Percentiles rank a stretch among this genome's conserved stretches.
Conservation (phyloP, 2,329 filamentous ascomycete species). For the Fusarium tupiense region DNA sequence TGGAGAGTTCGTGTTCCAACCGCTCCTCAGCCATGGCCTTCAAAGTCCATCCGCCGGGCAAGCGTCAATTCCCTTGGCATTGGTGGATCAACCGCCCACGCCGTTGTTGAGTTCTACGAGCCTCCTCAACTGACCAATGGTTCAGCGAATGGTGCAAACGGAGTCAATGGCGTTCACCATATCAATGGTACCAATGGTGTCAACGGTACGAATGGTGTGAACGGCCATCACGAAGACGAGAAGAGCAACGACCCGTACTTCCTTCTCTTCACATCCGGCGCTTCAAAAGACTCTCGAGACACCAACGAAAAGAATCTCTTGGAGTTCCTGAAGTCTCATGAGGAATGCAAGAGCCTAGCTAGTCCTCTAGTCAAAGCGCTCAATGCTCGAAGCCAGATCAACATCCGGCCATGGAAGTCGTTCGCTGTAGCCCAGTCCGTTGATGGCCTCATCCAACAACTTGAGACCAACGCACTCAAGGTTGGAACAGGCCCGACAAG, state of each 20-base stretch:
- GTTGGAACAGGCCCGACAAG: conserved; percentile 14
- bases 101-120: conserved; percentile 48
- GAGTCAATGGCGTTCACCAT: background rate
- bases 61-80: conserved; percentile 52
- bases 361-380: conserved; percentile 28
- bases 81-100: conserved; percentile 57
- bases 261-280: conserved; percentile 33
- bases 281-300: conserved; percentile 29
- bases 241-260: conserved; percentile 4
- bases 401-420: conserved; percentile 36
- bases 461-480: conserved; percentile 32
- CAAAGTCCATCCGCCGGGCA: conserved; percentile 37
- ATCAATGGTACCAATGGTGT: background rate
- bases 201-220: background rate
- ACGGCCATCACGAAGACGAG: conserved; percentile 9
- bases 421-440: conserved; percentile 35
- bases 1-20: conserved; percentile 40
- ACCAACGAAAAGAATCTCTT: conserved; percentile 26
- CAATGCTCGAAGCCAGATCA: conserved; percentile 35
- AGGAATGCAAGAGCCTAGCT: conserved; percentile 23
- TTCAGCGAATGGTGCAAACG: background rate
- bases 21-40: conserved; percentile 35
- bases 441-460: conserved; percentile 26
- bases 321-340: conserved; percentile 22
- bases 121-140: conserved; percentile 4